Base-by-base conservation (phyloP, 2,329 filamentous ascomycete species). In the Cladophialophora chaetospira region DNA sequence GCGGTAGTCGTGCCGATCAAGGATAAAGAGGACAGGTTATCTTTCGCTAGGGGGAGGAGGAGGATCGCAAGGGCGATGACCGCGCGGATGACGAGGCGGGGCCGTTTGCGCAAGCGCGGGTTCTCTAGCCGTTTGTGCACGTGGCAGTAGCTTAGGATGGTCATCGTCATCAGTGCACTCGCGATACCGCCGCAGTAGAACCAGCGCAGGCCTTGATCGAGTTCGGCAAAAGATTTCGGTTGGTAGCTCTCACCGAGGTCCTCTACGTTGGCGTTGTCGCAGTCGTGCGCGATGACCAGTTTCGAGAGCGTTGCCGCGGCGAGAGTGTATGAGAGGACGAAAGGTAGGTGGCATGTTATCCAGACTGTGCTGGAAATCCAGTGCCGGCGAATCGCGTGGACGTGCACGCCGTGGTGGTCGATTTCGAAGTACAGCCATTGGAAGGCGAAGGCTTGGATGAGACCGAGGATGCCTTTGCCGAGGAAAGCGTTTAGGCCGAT, bases 391-490 rank as follows among this genome's bases (percentile, higher is more conserved):
- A 51, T 51, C 13, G 47, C 47, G 35, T 51, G 47, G 5, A 50
- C 33, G 23, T 50, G 47, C 23, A 51, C 47, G 5, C 47, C 47
- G 2, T 51, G 33, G 33, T 51, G 47, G 25, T 51, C 47, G 21
- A 51, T 51, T 25, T 51, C 47, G 15, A 51, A 51, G 35, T 51
- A 51, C 15, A 51, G 9, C 35, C 47, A 51, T 31, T 51, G 47
- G 21, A 51, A 51, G 21, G 47, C 47, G 10, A 51, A 51, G 25
- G 47, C 47, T 31, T 51, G 47, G 15, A 42, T 51, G 2, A 51
- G 47, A 9, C 47, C 47, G 3, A 51, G 47, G 36, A 51, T 51
- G 15, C 47, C 47, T 9, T 51, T 51, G 35, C 47, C 47, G 6
- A 51, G 35, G 10, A 51, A 51, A 5, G 47, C 47, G 21, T 42